Evolutionary conservation across 768 basidiomycete species (phyloP).

Genomic region (Tulasnella sp.): DNA sequence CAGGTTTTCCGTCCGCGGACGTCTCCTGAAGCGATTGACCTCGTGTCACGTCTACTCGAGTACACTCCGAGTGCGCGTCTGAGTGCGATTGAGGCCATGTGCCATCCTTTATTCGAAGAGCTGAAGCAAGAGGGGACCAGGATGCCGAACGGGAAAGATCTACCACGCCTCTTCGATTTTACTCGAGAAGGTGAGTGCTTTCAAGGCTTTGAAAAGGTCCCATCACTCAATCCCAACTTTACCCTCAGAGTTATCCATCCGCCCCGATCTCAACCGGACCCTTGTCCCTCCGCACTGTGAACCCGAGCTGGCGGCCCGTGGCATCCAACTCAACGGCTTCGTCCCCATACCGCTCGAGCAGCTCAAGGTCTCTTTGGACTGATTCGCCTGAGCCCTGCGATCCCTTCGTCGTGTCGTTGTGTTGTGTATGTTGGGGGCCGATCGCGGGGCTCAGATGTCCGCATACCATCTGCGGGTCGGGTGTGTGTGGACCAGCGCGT

Average conservation of each 20-base stretch:
- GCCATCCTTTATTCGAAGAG: conserved; percentile 96
- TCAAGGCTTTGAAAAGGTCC: neutral
- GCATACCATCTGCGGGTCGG: too few species aligned
- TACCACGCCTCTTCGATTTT: conserved; percentile 90
- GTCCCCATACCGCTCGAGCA: conserved; percentile 97
- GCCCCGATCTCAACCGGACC: conserved; percentile 85
- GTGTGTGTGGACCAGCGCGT: too few species aligned
- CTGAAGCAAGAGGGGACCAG: conserved; percentile 77
- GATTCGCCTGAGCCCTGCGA: conserved; percentile 25
- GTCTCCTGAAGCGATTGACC: conserved; percentile 87
- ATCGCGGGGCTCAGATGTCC: too few species aligned
- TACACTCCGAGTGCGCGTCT: conserved; percentile 94
- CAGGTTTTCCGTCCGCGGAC: conserved; percentile 98
- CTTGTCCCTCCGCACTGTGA: conserved; percentile 88
- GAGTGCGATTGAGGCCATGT: conserved; percentile 84
- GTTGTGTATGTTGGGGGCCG: too few species aligned
- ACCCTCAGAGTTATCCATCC: conserved; percentile 77
- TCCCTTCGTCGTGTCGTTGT: neutral
- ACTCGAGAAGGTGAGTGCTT: conserved; percentile 75
- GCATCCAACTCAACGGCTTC: conserved; percentile 81
- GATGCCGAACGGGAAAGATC: conserved; percentile 96
- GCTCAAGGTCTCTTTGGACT: conserved; percentile 88
- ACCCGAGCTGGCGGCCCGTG: conserved; percentile 74
- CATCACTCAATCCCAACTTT: conserved; percentile 10
- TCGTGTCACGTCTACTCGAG: conserved; percentile 89